These are phyloP conservation scores for Trichoderma breve DNA, from an alignment of 2,329 filamentous ascomycete genomes.

Conservation along the genomic window DNA sequence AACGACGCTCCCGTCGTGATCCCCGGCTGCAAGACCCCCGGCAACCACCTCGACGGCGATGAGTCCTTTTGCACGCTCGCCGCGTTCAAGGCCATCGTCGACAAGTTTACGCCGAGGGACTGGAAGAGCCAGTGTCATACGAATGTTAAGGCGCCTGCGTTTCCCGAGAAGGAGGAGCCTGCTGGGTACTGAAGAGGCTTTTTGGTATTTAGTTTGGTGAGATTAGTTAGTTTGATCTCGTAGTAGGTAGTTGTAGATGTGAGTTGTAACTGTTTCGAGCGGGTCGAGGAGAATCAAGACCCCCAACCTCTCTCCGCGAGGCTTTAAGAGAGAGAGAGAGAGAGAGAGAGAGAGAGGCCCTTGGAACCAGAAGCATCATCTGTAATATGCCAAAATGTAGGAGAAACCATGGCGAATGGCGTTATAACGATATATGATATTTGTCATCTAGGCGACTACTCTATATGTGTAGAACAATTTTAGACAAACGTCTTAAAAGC, in stretches of 20 bases:
- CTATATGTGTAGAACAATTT: neutral
- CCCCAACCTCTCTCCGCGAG: neutral
- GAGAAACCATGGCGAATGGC: neutral
- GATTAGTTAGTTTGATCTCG: neutral
- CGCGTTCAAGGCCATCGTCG: slow-evolving; percentile 89
- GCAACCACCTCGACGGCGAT: slow-evolving; percentile 84
- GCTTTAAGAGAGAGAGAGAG: neutral
- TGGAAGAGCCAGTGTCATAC: slow-evolving; percentile 63
- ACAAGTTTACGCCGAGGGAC: slow-evolving; percentile 79
- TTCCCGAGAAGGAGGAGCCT: slow-evolving; percentile 51
- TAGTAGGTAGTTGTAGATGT: no score
- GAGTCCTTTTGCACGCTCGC: slow-evolving; percentile 87
- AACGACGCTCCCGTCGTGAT: slow-evolving; percentile 82
- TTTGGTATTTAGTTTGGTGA: neutral
- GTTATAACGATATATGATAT: neutral
- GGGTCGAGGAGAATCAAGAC: neutral
- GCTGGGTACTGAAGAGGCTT: slow-evolving; percentile 45
- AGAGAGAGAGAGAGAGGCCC: neutral
- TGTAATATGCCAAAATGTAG: neutral
- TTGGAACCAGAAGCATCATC: neutral
- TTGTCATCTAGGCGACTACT: neutral
- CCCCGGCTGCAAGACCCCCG: slow-evolving; percentile 72
- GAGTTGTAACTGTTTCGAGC: neutral
- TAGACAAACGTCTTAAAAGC: neutral
- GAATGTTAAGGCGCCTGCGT: slow-evolving; percentile 43